Evolutionary conservation across 306 rosid species (phyloP), one percentile per base, ranked within the genome.

Genomic region (Trifolium subterraneum): DNA sequence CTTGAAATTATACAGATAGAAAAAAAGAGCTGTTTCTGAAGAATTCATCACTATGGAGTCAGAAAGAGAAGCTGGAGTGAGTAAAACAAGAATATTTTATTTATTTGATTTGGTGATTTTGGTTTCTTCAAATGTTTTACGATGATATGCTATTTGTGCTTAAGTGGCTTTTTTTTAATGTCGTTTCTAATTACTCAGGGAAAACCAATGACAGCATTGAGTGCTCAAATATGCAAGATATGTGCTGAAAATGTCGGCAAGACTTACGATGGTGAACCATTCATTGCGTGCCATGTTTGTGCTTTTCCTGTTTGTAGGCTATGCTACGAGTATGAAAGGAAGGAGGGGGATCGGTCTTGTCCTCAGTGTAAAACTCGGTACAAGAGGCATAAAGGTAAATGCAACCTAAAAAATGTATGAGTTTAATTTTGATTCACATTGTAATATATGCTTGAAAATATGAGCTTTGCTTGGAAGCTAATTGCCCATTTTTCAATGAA

Each of bases 271-370:
- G 95, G 96, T 4, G 96, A 94, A 15, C 84, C 89, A 2, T 94
- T 94, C 71, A 67, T 78, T 51, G 99, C 99, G 0, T 94, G 99
- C 58, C 80, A 84, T 36, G 85, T 83, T 54, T 94, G 99, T 16
- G 86, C 92, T 10, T 92, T 94, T 62, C 97, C 96, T 54, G 99
- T 94, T 13, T 94, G 99, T 75, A 75, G 97, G 80, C 95, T 92
- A 4, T 94, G 99, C 84, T 94, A 94, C 73, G 99, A 94, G 87
- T 94, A 91, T 62, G 99, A 94, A 81, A 87, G 99, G 86, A 94
- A 94, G 82, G 96, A 94, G 81, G 99, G 99, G 63, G 92, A 87
- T 50, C 94, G 86, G 78, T 90, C 88, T 58, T 94, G 99, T 74
- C 99, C 97, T 10, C 97, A 94, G 61, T 94, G 99, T 88, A 94